Evolutionary conservation across 306 rosid species (phyloP), one percentile per base, ranked within the genome.

Genomic region (Cucumis sativus): DNA sequence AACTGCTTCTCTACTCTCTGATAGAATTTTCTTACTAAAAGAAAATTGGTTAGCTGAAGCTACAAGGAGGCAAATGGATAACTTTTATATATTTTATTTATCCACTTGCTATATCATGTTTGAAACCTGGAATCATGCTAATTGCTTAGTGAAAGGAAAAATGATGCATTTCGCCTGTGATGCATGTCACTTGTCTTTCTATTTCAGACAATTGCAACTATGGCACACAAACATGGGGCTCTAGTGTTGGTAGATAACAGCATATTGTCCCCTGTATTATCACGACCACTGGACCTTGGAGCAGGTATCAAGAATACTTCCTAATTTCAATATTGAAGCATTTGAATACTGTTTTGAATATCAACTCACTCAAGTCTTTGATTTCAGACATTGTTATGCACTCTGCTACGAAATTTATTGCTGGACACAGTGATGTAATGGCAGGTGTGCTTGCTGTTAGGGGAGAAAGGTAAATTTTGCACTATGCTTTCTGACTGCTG

Each of bases 211-310:
- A 92, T 94, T 81, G 86, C 85, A 45, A 89, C 81, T 79, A 75
- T 94, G 79, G 91, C 96, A 74, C 98, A 90, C 86, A 87, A 88
- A 70, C 91, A 88, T 63, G 93, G 86, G 60, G 93, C 97, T 80
- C 85, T 89, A 67, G 79, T 94, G 80, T 45, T 92, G 88, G 98
- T 92, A 79, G 98, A 94, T 88, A 94, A 90, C 80, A 94, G 92
- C 81, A 94, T 94, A 84, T 84, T 94, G 97, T 90, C 98, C 20
- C 98, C 98, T 74, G 92, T 92, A 64, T 86, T 94, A 85, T 94
- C 93, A 58, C 86, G 64, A 71, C 98, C 98, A 60, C 78, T 94
- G 86, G 93, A 91, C 83, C 88, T 92, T 79, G 97, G 97, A 89
- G 98, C 98, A 85, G 97, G 98, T 93, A 93, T 77, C 45, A 16